A percentile compares a stretch with the other conserved stretches of the same genome.
Conservation (phyloP, 768 basidiomycete species). For the Leucosporidium yakuticum region DNA sequence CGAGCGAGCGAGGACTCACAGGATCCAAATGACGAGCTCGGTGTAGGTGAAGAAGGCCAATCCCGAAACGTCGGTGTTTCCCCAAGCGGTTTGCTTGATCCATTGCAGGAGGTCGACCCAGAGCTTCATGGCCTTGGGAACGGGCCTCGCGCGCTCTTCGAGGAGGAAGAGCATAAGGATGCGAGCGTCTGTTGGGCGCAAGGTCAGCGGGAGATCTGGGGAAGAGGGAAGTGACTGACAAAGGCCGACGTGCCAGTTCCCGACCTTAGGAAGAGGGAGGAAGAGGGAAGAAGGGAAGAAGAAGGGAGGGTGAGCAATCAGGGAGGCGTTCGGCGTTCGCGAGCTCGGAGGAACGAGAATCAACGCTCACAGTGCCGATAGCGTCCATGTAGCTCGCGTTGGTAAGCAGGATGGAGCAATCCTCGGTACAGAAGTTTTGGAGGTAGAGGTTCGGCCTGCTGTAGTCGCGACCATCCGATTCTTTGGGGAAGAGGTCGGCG, state of each 20-base stretch:
- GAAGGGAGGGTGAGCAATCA: too few relatives aligned
- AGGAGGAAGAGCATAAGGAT: conserved; percentile 35
- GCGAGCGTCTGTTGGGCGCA: conserved; percentile 36
- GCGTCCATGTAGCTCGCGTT: conserved; percentile 50
- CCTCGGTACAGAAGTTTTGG: conserved; percentile 52
- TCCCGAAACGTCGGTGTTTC: conserved; percentile 32
- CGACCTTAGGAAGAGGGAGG: background rate
- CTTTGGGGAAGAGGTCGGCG: conserved; percentile 52
- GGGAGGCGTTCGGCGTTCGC: too few relatives aligned
- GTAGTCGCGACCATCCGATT: conserved; percentile 42
- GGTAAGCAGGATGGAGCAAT: conserved; percentile 53
- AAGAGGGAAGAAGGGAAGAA: background rate
- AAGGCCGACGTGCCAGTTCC: conserved; percentile 49
- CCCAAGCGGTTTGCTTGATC: conserved; percentile 45
- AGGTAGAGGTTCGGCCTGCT: conserved; percentile 53
- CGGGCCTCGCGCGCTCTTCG: conserved; percentile 50
- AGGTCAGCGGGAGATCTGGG: conserved; percentile 37
- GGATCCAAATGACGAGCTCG: conserved; percentile 38
- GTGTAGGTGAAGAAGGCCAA: conserved; percentile 57
- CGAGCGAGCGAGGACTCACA: background rate
- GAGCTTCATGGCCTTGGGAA: conserved; percentile 52
- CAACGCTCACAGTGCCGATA: conserved; percentile 44
- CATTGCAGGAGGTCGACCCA: conserved; percentile 56
- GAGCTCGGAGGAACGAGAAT: too few relatives aligned
- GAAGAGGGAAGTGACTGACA: too few relatives aligned